These are phyloP conservation scores for Sphaerulina musiva DNA, from an alignment of 2,329 filamentous ascomycete species.

Conservation along the genomic window DNA sequence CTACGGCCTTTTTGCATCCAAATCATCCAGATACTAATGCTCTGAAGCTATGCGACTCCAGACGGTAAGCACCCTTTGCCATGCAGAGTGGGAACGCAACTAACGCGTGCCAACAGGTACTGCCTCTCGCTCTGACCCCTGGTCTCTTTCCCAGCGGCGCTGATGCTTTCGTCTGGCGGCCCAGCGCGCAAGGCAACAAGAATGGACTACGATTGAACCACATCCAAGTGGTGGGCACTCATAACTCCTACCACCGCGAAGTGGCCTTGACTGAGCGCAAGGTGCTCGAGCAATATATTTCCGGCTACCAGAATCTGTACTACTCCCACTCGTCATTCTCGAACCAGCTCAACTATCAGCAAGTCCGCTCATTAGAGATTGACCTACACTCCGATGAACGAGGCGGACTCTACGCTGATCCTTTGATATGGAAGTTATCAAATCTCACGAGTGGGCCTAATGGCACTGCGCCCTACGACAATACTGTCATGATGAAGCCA, in stretches of 20 bases:
- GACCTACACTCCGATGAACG: conserved; percentile 46
- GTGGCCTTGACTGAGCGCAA: conserved; percentile 38
- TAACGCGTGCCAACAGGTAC: not conserved
- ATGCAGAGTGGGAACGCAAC: not conserved
- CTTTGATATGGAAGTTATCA: conserved; percentile 39
- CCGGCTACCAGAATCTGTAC: conserved; percentile 40
- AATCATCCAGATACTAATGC: not conserved
- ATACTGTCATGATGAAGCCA: conserved; percentile 37
- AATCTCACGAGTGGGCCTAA: conserved; percentile 35
- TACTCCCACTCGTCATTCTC: conserved; percentile 45
- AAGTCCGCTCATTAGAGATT: conserved; percentile 45
- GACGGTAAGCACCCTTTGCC: not conserved
- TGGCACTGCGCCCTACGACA: conserved; percentile 35
- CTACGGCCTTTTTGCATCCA: not conserved
- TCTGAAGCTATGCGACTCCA: conserved; percentile 10
- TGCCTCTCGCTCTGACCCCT: conserved; percentile 2
- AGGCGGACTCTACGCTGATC: conserved; percentile 44
- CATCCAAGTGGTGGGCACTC: conserved; percentile 47
- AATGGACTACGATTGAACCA: conserved; percentile 44
- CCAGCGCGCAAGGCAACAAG: conserved; percentile 4
- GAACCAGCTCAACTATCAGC: conserved; percentile 43
- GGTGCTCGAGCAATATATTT: conserved; percentile 37
- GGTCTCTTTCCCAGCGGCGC: conserved; percentile 5
- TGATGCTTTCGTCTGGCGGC: not conserved
- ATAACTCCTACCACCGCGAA: conserved; percentile 49